Evolutionary conservation across 1,284 basidiomycete species (phyloP), one percentile per base, ranked within the genome.

Genomic region (Hymenochaete sp.): DNA sequence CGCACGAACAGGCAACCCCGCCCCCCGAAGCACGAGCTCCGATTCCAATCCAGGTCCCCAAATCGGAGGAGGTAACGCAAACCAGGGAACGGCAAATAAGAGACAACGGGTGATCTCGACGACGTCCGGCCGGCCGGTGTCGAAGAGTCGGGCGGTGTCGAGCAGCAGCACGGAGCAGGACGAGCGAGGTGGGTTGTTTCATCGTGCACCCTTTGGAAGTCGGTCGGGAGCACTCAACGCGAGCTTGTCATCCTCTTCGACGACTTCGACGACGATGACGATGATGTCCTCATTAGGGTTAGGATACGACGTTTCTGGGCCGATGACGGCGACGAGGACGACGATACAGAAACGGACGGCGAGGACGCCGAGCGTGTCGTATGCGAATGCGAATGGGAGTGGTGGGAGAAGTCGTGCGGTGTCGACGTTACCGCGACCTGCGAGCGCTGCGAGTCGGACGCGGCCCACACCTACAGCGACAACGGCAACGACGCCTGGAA

Each of bases 1-100:
- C 13, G 65, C 69, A 1, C 73, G 79, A 8, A 67, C 77, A 9
- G 80, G 73, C 6, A 82, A 80, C 2, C 79, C 79, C 24, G 36
- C 10, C 9, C 38, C 38, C 3, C 19, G 38, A 18, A 36, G 39
- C 19, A 22, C 43, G 14, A 38, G 39, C 28, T 22, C 31, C 1
- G 35, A 38, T 22, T 38, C 67, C 66, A 50, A 61, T 63, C 25
- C 66, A 66, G 32, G 32, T 35, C 14, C 32, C 14, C 14, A 35
- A 19, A 16, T 35, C 32, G 21, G n/a, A n/a, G n/a, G n/a, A n/a
- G n/a, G n/a, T n/a, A n/a, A n/a, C n/a, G n/a, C n/a, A n/a, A n/a
- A n/a, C n/a, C n/a, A n/a, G n/a, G n/a, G n/a, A n/a, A 27, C 60
- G 59, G 38, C 47, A n/a, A 38, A 35, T 41, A 52, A 50, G 35